phyloP scores from a whole-genome alignment of 2,329 filamentous ascomycete genomes.

The Pseudocercospora macadamiae region DNA sequence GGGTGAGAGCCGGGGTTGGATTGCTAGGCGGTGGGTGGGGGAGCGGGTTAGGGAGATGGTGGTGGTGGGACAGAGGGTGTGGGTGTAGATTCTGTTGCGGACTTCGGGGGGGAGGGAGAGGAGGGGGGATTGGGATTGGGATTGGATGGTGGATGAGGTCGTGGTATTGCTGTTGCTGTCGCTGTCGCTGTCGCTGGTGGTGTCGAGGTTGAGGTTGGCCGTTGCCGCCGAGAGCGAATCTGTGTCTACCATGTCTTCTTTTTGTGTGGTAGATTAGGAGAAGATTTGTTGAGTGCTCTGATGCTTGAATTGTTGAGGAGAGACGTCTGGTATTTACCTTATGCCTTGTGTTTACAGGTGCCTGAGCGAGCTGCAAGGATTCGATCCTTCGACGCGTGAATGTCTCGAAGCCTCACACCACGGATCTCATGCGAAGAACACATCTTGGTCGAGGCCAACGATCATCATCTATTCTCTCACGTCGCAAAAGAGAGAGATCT shows the following conservation, averaged over 20 bases:
- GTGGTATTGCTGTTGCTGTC: neutral
- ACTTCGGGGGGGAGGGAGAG: constrained; percentile 33
- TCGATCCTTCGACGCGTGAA: neutral
- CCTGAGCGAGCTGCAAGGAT: neutral
- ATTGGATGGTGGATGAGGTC: constrained; percentile 10
- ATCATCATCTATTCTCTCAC: neutral
- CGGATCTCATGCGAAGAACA: neutral
- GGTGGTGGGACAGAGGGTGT: constrained; percentile 27
- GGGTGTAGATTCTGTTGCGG: constrained; percentile 29
- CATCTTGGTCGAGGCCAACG: neutral
- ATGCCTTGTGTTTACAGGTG: neutral
- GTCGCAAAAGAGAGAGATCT: neutral
- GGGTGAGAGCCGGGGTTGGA: constrained; percentile 39
- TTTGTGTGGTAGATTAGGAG: neutral
- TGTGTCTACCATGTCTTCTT: neutral
- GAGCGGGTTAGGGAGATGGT: constrained; percentile 26
- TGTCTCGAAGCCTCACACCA: neutral
- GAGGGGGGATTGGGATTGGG: constrained; percentile 20
- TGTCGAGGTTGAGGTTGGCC: neutral
- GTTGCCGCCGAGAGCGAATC: neutral
- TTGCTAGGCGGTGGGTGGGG: constrained; percentile 21
- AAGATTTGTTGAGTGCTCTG: no score
- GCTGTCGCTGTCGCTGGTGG: neutral
- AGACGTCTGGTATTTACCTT: constrained; percentile 5
- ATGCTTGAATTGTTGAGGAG: neutral